Percentiles rank a stretch among this genome's conserved stretches.
These are phyloP conservation scores for Exutisphaerella laricina DNA, from an alignment of 2,329 filamentous ascomycete genomes.

Conservation along the genomic window DNA sequence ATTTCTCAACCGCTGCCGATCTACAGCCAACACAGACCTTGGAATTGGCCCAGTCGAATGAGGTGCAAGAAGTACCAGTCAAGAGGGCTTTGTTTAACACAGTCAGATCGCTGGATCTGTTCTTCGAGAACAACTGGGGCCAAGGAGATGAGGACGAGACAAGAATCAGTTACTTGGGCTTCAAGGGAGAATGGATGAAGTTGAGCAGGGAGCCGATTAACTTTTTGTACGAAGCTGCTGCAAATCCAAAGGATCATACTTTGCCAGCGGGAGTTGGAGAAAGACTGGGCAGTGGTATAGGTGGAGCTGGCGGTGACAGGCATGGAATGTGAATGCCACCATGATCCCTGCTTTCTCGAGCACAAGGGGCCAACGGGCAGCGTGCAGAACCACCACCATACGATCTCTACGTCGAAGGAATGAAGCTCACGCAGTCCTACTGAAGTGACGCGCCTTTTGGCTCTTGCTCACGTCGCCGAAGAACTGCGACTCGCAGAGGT, in stretches of 20 bases:
- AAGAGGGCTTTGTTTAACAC: slow-evolving; percentile 84
- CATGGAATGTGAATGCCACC: slow-evolving; percentile 13
- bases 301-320: slow-evolving; percentile 28
- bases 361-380: too few relatives aligned
- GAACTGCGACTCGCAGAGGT: too few relatives aligned
- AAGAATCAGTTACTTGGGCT: slow-evolving; percentile 75
- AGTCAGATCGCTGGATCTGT: slow-evolving; percentile 75
- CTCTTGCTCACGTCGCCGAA: too few relatives aligned
- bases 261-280: slow-evolving; percentile 36
- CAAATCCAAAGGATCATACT: slow-evolving; percentile 84
- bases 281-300: slow-evolving; percentile 30
- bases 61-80: slow-evolving; percentile 82
- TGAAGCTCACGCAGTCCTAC: too few relatives aligned
- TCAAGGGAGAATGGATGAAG: slow-evolving; percentile 91
- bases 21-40: slow-evolving; percentile 64
- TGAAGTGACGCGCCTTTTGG: too few relatives aligned
- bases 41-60: slow-evolving; percentile 67
- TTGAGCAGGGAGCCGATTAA: slow-evolving; percentile 75
- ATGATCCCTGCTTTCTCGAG: too few relatives aligned
- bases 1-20: slow-evolving; percentile 66
- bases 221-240: slow-evolving; percentile 88
- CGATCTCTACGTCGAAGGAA: too few relatives aligned
- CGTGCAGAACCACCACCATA: too few relatives aligned
- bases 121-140: slow-evolving; percentile 87
- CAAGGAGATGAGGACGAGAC: slow-evolving; percentile 72